Conservation (phyloP, 2,329 filamentous ascomycete genomes). For the Hymenoscyphus repandus region DNA sequence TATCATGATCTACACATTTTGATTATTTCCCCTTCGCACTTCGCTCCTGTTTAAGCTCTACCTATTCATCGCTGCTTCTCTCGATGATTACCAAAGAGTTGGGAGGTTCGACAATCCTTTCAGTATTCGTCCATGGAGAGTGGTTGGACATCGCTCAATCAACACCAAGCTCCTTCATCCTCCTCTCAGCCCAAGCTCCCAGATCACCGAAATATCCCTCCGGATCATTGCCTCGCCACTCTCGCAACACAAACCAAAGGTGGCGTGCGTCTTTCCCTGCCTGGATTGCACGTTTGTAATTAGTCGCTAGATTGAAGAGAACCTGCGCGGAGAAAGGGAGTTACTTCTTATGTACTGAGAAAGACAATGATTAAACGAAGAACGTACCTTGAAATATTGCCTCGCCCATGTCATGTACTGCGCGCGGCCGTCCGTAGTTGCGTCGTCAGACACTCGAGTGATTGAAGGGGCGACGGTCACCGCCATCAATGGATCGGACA, state of each 20-base stretch:
- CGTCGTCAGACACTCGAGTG: conserved; percentile 23
- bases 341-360: background rate
- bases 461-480: conserved; percentile 20
- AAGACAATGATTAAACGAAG: conserved; percentile 4
- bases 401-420: conserved; percentile 22
- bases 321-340: background rate
- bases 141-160: background rate
- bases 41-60: background rate
- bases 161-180: conserved; percentile 30
- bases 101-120: background rate
- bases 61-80: background rate
- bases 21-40: background rate
- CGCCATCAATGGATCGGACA: conserved; percentile 23
- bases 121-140: background rate
- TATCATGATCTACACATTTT: background rate
- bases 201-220: conserved; percentile 16
- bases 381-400: conserved; percentile 26
- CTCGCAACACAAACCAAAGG: conserved; percentile 28
- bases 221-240: conserved; percentile 13
- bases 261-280: conserved; percentile 27
- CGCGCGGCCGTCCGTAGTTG: conserved; percentile 10
- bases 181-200: conserved; percentile 7
- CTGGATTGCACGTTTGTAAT: conserved; percentile 21
- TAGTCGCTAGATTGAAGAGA: conserved; percentile 11
- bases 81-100: background rate